Base-by-base conservation (phyloP, 1,284 basidiomycete genomes). In the Phenoliferia sp. region DNA sequence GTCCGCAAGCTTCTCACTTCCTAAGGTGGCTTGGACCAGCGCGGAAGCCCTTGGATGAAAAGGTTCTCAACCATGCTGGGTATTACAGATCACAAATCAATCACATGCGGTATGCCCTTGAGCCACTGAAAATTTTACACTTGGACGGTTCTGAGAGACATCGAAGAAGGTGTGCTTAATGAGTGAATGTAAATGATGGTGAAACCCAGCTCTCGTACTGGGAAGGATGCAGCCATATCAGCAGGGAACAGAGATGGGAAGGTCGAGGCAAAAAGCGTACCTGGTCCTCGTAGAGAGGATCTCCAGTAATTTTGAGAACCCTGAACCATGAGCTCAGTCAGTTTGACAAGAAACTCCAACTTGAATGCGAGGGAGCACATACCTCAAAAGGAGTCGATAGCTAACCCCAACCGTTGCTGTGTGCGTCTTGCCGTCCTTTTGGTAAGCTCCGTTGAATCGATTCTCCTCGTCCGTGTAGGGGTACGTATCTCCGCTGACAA, bases 161-260 rank as follows among this genome's bases (percentile, higher is more conserved):
- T 44, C 39, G 15, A 12, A 22, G 22, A 44, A 44, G 12, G 12
- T 44, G 12, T 12, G 39, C 39, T 22, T 22, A 52, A 26, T 7
- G 17, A 52, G 9, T 52, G 17, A n/a, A 66, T 3, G 64, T 58
- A 56, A 71, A 66, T 1, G 65, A 35, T 10, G 66, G 62, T 3
- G 60, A 63, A 29, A 73, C 67, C 69, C 69, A 73, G 26, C 65
- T 67, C 34, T 73, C 72, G 64, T 71, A 73, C 3, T 50, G n/a
- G n/a, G n/a, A n/a, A n/a, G n/a, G n/a, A n/a, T n/a, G n/a, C n/a
- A n/a, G n/a, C n/a, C n/a, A n/a, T n/a, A n/a, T n/a, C n/a, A n/a
- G n/a, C n/a, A n/a, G n/a, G n/a, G n/a, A n/a, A n/a, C n/a, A n/a
- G n/a, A n/a, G n/a, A n/a, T n/a, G n/a, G n/a, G n/a, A n/a, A n/a